These are phyloP conservation scores for Maudiozyma saulgeensis DNA, from an alignment of 805 yeast genomes.

Conservation along the genomic window DNA sequence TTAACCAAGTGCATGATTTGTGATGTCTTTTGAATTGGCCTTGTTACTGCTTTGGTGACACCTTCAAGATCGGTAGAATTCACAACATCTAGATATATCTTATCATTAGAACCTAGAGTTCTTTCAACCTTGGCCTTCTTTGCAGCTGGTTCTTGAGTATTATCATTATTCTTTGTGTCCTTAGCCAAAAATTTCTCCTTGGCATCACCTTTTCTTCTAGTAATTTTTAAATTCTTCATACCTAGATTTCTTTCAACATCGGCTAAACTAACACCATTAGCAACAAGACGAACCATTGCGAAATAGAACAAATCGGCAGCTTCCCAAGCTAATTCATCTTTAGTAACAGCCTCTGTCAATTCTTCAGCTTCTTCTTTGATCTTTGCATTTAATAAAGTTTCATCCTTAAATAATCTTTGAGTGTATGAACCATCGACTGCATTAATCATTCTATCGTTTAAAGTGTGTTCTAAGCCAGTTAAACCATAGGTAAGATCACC, in stretches of 20 bases:
- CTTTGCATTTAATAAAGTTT: conserved; percentile 67
- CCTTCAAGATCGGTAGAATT: conserved; percentile 26
- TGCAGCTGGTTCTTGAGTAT: conserved; percentile 8
- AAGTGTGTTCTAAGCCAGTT: conserved; percentile 49
- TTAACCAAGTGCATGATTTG: conserved; percentile 87
- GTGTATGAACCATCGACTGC: conserved; percentile 97
- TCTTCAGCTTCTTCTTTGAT: conserved; percentile 96
- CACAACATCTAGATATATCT: conserved; percentile 21
- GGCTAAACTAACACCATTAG: conserved; percentile 65
- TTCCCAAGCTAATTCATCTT: conserved; percentile 84
- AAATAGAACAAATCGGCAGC: conserved; percentile 87
- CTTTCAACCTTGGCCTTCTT: conserved; percentile 13
- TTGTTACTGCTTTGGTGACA: conserved; percentile 55
- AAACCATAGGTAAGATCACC: conserved; percentile 57
- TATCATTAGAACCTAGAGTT: conserved; percentile 7
- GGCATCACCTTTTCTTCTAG: conserved; percentile 94
- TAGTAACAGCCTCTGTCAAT: conserved; percentile 67
- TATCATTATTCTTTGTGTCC: conserved; percentile 1
- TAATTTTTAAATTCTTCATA: conserved; percentile 72
- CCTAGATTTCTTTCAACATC: conserved; percentile 83
- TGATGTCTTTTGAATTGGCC: conserved; percentile 93
- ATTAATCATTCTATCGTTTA: conserved; percentile 44
- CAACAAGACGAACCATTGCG: conserved; percentile 61
- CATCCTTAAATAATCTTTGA: conserved; percentile 74
- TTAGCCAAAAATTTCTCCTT: conserved; percentile 59